Evolutionary conservation across 2,329 filamentous ascomycete species (phyloP).

Genomic region (Diplodia corticola): DNA sequence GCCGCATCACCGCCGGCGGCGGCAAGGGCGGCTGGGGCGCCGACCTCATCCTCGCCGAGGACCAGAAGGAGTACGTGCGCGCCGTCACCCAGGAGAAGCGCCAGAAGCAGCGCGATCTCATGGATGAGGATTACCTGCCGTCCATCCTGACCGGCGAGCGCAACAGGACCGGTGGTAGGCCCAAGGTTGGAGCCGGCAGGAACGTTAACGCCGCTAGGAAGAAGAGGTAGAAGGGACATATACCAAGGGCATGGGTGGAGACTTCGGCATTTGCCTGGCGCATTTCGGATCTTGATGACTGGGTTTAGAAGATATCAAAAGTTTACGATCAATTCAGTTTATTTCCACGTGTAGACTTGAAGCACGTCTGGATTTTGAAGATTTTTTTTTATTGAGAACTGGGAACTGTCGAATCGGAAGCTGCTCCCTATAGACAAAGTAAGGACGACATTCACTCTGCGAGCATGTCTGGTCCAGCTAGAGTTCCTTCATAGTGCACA

Average conservation of each 20-base stretch:
- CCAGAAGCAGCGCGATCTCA: constrained; percentile 73
- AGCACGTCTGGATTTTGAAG: too few relatives aligned
- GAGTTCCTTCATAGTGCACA: background rate
- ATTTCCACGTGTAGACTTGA: background rate
- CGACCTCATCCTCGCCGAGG: constrained; percentile 82
- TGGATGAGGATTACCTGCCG: constrained; percentile 94
- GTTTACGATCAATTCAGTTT: constrained; percentile 2
- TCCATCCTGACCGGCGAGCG: constrained; percentile 80
- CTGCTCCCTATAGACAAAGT: background rate
- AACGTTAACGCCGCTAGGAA: constrained; percentile 76
- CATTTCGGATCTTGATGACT: background rate
- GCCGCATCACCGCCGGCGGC: constrained; percentile 64
- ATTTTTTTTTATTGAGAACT: background rate
- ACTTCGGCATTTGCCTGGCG: constrained; percentile 1
- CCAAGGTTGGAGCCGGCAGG: constrained; percentile 80
- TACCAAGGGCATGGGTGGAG: background rate
- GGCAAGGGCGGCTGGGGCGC: constrained; percentile 87
- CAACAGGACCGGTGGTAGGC: constrained; percentile 62
- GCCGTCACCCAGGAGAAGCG: constrained; percentile 65
- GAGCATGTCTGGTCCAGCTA: background rate
- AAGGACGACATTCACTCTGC: background rate
- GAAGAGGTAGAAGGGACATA: constrained; percentile 39
- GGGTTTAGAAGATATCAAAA: constrained; percentile 1
- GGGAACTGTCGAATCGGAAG: background rate
- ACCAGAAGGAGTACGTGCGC: constrained; percentile 87